Conservation (phyloP, 2,329 filamentous ascomycete species). For the Botrytis hyacinthi region DNA sequence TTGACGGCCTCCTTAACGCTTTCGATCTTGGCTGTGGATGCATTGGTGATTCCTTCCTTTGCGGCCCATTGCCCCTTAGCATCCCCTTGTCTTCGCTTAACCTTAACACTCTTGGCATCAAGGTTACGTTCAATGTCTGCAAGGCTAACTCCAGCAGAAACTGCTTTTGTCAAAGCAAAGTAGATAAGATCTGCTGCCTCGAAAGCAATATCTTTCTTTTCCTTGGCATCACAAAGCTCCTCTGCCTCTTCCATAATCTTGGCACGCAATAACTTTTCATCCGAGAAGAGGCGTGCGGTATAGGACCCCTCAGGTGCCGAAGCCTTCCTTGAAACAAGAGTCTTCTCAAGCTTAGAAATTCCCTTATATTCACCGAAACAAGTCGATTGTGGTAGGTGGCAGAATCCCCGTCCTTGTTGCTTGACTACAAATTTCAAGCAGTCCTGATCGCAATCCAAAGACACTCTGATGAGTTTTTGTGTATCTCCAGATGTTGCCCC, state of each 20-base stretch:
- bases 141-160: slow-evolving; percentile 78
- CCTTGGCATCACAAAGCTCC: slow-evolving; percentile 84
- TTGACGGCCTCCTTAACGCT: slow-evolving; percentile 44
- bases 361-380: slow-evolving; percentile 88
- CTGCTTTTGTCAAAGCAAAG: slow-evolving; percentile 88
- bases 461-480: slow-evolving; percentile 81
- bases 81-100: slow-evolving; percentile 88
- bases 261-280: slow-evolving; percentile 81
- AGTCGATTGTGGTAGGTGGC: slow-evolving; percentile 85
- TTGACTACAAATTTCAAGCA: slow-evolving; percentile 86
- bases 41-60: slow-evolving; percentile 65
- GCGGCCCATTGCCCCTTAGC: slow-evolving; percentile 91
- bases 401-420: slow-evolving; percentile 88
- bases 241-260: slow-evolving; percentile 99
- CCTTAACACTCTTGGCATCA: slow-evolving; percentile 91
- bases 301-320: slow-evolving; percentile 89
- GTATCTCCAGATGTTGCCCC: slow-evolving; percentile 91
- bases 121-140: slow-evolving; percentile 90
- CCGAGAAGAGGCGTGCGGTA: slow-evolving; percentile 87
- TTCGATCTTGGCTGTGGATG: slow-evolving; percentile 31
- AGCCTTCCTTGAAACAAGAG: slow-evolving; percentile 74
- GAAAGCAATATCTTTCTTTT: slow-evolving; percentile 81
- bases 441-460: slow-evolving; percentile 90
- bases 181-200: slow-evolving; percentile 95
- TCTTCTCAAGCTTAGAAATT: slow-evolving; percentile 82